Evolutionary conservation across 257 asterid species (phyloP).

Genomic region (Lantana camara): DNA sequence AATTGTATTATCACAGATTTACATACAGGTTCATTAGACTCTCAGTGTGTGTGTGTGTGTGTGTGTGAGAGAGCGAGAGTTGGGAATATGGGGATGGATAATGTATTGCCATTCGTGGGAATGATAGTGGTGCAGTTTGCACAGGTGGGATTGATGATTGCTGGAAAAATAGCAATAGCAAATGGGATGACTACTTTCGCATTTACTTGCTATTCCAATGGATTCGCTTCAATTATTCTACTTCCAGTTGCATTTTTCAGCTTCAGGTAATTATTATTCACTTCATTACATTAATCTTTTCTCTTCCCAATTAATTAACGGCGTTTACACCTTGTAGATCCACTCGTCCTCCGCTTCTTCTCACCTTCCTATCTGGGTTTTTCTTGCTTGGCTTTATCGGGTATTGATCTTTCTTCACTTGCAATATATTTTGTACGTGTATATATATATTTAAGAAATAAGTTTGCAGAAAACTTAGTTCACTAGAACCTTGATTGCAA

Average conservation of each 20-base stretch:
- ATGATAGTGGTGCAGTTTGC: constrained; percentile 62
- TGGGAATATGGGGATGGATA: constrained; percentile 28
- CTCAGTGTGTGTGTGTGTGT: constrained; percentile 8
- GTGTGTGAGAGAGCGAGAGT: constrained; percentile 23
- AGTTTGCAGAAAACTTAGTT: too few species aligned
- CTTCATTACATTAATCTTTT: too few species aligned
- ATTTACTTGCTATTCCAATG: constrained; percentile 51
- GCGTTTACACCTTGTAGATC: constrained; percentile 48
- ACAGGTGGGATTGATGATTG: constrained; percentile 55
- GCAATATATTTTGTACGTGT: neutral
- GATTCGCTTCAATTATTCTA: constrained; percentile 44
- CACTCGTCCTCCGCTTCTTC: constrained; percentile 44
- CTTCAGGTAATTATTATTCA: constrained; percentile 41
- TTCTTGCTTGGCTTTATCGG: constrained; percentile 68
- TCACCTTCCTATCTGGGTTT: constrained; percentile 48
- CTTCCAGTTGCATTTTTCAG: constrained; percentile 44
- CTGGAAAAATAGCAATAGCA: constrained; percentile 50
- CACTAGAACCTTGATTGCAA: too few species aligned
- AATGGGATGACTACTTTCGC: constrained; percentile 60
- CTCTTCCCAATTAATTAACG: too few species aligned
- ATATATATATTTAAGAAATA: too few species aligned
- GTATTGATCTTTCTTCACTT: constrained; percentile 33
- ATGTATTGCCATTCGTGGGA: constrained; percentile 48
- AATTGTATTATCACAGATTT: too few species aligned
- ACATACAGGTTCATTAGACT: too few species aligned